Evolutionary conservation across 495 filamentous ascomycete species (phyloP).

Genomic region (Lasiosphaeria hispida): DNA sequence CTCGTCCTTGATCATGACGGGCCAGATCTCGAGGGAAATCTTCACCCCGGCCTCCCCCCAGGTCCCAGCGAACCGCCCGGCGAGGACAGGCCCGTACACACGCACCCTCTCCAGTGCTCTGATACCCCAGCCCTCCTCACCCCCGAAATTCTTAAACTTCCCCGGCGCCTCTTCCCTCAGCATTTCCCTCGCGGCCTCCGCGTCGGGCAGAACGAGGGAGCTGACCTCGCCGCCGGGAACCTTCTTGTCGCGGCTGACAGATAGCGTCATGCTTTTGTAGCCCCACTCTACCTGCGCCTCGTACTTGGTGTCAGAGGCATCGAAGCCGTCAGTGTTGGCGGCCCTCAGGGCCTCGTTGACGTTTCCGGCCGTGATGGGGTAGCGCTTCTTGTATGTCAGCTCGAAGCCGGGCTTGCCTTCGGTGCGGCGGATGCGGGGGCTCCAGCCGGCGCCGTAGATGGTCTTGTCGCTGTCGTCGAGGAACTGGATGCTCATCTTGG

Average conservation of each 20-base stretch:
- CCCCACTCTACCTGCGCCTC: slow-evolving; percentile 35
- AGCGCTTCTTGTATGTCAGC: slow-evolving; percentile 35
- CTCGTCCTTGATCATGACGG: slow-evolving; percentile 14
- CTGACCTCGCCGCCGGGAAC: slow-evolving; percentile 16
- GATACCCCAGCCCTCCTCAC: slow-evolving; percentile 22
- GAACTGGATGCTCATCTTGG: slow-evolving; percentile 29
- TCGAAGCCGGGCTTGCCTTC: slow-evolving; percentile 28
- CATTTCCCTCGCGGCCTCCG: slow-evolving; percentile 17
- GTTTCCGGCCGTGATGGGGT: slow-evolving; percentile 13
- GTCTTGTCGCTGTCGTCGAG: slow-evolving; percentile 29
- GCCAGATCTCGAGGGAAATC: slow-evolving; percentile 30
- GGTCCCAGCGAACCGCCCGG: slow-evolving; percentile 23
- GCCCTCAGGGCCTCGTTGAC: slow-evolving; percentile 24
- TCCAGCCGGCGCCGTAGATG: slow-evolving; percentile 33
- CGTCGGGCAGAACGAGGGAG: slow-evolving; percentile 23
- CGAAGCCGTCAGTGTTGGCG: slow-evolving; percentile 28
- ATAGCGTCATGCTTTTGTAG: slow-evolving; percentile 30
- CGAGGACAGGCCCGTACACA: slow-evolving; percentile 27
- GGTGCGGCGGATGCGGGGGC: slow-evolving; percentile 32
- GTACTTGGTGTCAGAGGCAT: slow-evolving; percentile 24
- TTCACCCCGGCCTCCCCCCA: slow-evolving; percentile 23
- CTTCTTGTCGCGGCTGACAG: slow-evolving; percentile 27
- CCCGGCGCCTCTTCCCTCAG: slow-evolving; percentile 27
- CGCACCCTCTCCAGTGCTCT: slow-evolving; percentile 10
- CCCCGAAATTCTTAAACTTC: slow-evolving; percentile 27